phyloP scores from a whole-genome alignment of 2,329 filamentous ascomycete genomes.

The Beauveria bassiana region DNA sequence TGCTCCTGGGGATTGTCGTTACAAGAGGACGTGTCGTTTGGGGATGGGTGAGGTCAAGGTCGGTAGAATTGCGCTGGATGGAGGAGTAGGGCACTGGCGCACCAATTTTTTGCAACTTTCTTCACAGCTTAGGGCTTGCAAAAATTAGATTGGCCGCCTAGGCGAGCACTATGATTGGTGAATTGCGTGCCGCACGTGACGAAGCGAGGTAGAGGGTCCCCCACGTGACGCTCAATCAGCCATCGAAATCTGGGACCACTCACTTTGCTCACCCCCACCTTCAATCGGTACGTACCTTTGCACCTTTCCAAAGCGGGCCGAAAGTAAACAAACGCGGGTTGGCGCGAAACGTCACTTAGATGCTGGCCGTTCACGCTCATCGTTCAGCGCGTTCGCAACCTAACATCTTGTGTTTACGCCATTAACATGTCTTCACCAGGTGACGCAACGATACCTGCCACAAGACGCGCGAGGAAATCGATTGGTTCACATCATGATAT shows the following conservation, averaged over 20 bases:
- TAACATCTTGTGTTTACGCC: slow-evolving; percentile 13
- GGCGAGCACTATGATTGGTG: slow-evolving; percentile 19
- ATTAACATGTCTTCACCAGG: slow-evolving; percentile 24
- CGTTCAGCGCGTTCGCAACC: slow-evolving; percentile 8
- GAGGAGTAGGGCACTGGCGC: slow-evolving; percentile 31
- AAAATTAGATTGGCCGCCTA: slow-evolving; percentile 29
- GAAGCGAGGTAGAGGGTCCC: slow-evolving; percentile 12
- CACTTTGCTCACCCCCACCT: background rate
- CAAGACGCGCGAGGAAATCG: slow-evolving; percentile 61
- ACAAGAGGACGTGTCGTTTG: slow-evolving; percentile 31
- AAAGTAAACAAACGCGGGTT: slow-evolving; percentile 34
- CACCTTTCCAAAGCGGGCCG: slow-evolving; percentile 3
- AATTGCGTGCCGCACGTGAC: slow-evolving; percentile 21
- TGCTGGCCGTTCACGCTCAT: slow-evolving; percentile 1
- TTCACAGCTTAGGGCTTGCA: slow-evolving; percentile 33
- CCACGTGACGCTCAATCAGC: slow-evolving; percentile 10
- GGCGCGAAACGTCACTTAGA: slow-evolving; percentile 19
- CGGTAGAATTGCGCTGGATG: slow-evolving; percentile 28
- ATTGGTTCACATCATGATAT: slow-evolving; percentile 51
- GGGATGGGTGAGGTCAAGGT: slow-evolving; percentile 28
- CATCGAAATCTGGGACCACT: background rate
- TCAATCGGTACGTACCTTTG: slow-evolving; percentile 15
- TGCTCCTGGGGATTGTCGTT: slow-evolving; percentile 31
- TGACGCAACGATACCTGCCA: slow-evolving; percentile 45
- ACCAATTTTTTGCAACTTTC: slow-evolving; percentile 26